These are phyloP conservation scores for Atalantia buxifolia DNA, from an alignment of 345 rosid genomes.

Conservation along the genomic window DNA sequence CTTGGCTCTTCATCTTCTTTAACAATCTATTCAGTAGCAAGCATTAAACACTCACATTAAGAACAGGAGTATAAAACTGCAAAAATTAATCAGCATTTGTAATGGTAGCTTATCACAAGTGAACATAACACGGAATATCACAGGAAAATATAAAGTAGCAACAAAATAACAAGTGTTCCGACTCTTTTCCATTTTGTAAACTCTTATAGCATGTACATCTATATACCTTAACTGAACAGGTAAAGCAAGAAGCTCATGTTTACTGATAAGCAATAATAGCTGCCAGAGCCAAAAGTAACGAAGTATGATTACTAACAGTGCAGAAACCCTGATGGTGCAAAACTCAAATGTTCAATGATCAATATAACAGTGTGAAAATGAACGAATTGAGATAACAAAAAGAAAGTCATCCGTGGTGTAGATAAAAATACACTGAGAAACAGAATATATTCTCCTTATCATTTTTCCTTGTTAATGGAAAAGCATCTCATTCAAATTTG, in stretches of 20 bases:
- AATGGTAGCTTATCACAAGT: background rate
- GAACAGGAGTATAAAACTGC: background rate
- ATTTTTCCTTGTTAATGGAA: background rate
- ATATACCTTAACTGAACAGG: background rate
- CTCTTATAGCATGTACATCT: background rate
- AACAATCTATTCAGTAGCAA: constrained; percentile 48
- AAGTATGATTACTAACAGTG: background rate
- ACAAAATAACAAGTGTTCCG: background rate
- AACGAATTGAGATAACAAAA: background rate
- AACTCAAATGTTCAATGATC: background rate
- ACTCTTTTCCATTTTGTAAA: background rate
- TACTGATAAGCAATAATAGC: background rate
- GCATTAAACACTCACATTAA: constrained; percentile 7
- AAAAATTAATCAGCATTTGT: constrained; percentile 1
- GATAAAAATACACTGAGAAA: background rate
- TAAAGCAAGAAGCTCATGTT: background rate
- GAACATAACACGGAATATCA: background rate
- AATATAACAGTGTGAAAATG: background rate
- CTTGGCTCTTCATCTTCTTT: constrained; percentile 77
- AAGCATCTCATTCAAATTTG: background rate
- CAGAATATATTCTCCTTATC: background rate
- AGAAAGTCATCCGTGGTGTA: background rate
- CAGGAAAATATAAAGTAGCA: background rate
- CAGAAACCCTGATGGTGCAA: background rate
- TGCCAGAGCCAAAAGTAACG: background rate